These are phyloP conservation scores for Penicillium paneum DNA, from an alignment of 2,329 filamentous ascomycete species.

Conservation along the genomic window DNA sequence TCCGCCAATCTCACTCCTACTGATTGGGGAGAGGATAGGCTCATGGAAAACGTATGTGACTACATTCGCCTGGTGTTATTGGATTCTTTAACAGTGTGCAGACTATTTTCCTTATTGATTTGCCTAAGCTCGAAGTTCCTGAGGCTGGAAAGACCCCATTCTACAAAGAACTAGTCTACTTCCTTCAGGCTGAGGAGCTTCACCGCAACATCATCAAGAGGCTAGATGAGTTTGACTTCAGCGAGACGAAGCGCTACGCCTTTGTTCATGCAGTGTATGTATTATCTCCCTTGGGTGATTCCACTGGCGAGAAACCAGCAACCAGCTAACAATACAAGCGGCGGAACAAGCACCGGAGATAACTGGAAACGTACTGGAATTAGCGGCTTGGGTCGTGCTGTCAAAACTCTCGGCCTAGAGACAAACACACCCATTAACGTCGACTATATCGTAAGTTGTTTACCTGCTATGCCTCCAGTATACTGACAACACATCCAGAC, in stretches of 20 bases:
- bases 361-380: slow-evolving; percentile 61
- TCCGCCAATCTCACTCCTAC: slow-evolving; percentile 81
- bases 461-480: background rate
- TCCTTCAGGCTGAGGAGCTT: slow-evolving; percentile 65
- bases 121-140: slow-evolving; percentile 53
- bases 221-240: slow-evolving; percentile 77
- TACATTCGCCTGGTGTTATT: background rate
- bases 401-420: slow-evolving; percentile 61
- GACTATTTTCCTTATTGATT: slow-evolving; percentile 87
- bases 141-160: slow-evolving; percentile 53
- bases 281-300: too few relatives aligned
- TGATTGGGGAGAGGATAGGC: slow-evolving; percentile 78
- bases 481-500: slow-evolving; percentile 48
- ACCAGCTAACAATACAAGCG: slow-evolving; percentile 40
- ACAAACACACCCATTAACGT: slow-evolving; percentile 59
- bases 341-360: slow-evolving; percentile 54
- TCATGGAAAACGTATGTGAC: slow-evolving; percentile 73
- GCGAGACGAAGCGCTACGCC: slow-evolving; percentile 64
- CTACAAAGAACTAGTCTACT: slow-evolving; percentile 66
- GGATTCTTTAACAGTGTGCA: slow-evolving; percentile 31
- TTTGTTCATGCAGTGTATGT: slow-evolving; percentile 83
- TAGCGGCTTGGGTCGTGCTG: slow-evolving; percentile 66
- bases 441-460: slow-evolving; percentile 64
- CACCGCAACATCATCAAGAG: slow-evolving; percentile 64
- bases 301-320: slow-evolving; percentile 1